Evolutionary conservation across 495 filamentous ascomycete species (phyloP).

Genomic region (Daldinia caldariorum): DNA sequence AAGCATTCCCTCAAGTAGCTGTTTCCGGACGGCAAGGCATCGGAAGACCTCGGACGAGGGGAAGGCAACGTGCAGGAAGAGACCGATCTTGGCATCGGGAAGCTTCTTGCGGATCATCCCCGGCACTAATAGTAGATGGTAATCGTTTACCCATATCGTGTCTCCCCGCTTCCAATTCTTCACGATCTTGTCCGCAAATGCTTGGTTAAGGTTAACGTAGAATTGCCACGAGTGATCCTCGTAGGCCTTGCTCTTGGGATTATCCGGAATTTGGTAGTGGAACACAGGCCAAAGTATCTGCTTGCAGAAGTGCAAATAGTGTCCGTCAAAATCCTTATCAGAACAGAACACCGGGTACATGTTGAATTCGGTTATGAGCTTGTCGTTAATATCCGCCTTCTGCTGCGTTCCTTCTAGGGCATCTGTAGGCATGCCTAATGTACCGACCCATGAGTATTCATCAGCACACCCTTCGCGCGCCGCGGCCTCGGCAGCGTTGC

Average conservation of each 20-base stretch:
- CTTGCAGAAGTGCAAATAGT: constrained; percentile 94
- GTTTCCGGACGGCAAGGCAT: constrained; percentile 82
- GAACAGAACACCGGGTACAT: constrained; percentile 83
- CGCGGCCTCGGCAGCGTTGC: constrained; percentile 84
- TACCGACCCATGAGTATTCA: constrained; percentile 87
- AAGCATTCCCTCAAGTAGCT: constrained; percentile 88
- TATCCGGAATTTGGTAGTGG: constrained; percentile 95
- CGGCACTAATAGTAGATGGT: constrained; percentile 92
- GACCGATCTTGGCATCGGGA: constrained; percentile 91
- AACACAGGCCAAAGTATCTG: constrained; percentile 91
- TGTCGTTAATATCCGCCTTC: constrained; percentile 80
- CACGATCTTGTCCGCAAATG: constrained; percentile 87
- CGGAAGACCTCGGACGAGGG: constrained; percentile 95
- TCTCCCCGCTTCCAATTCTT: constrained; percentile 92
- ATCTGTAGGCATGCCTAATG: constrained; percentile 91
- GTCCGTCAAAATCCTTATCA: constrained; percentile 89
- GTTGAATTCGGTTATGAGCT: constrained; percentile 79
- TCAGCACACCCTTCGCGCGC: constrained; percentile 68
- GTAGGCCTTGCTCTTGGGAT: constrained; percentile 97
- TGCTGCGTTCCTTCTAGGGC: constrained; percentile 72
- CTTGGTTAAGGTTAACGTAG: constrained; percentile 89
- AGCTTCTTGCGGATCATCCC: constrained; percentile 86
- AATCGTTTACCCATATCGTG: constrained; percentile 93
- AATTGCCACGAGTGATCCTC: constrained; percentile 95
- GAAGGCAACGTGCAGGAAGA: constrained; percentile 94